Percentiles rank a stretch among this genome's conserved stretches.
These are phyloP conservation scores for Terana coerulea DNA, from an alignment of 768 basidiomycete genomes.

Conservation along the genomic window DNA sequence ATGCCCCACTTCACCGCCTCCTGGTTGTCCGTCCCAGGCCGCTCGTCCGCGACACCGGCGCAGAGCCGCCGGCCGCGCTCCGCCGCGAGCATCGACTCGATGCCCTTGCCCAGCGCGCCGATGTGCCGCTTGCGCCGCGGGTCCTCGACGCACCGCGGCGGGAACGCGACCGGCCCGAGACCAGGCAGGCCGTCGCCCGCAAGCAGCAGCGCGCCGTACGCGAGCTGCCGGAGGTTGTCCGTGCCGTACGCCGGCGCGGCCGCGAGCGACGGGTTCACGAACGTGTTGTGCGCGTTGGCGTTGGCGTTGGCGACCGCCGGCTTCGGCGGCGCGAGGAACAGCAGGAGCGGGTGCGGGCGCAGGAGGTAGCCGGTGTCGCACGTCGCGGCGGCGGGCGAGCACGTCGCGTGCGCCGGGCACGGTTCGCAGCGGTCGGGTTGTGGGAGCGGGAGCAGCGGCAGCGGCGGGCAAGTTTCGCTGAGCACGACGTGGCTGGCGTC, in stretches of 20 bases:
- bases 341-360: slow-evolving; percentile 44
- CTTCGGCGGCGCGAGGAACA: slow-evolving; percentile 40
- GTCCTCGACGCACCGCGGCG: slow-evolving; percentile 75
- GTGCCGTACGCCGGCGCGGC: slow-evolving; percentile 30
- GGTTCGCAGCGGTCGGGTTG: slow-evolving; percentile 64
- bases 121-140: slow-evolving; percentile 71
- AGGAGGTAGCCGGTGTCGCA: slow-evolving; percentile 71
- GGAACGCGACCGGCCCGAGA: slow-evolving; percentile 72
- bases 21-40: slow-evolving; percentile 48
- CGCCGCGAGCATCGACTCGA: slow-evolving; percentile 60
- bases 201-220: slow-evolving; percentile 27
- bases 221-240: slow-evolving; percentile 12
- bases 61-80: slow-evolving; percentile 67
- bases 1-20: slow-evolving; percentile 79
- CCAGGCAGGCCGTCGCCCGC: slow-evolving; percentile 63
- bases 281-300: slow-evolving; percentile 36
- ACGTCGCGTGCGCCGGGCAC: slow-evolving; percentile 54
- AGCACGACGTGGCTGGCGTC: slow-evolving; percentile 24
- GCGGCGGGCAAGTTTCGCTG: slow-evolving; percentile 45
- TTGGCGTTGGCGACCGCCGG: slow-evolving; percentile 29
- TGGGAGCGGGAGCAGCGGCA: slow-evolving; percentile 50
- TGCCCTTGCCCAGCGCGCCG: slow-evolving; percentile 67
- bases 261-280: slow-evolving; percentile 19
- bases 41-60: slow-evolving; percentile 37
- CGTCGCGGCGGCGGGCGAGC: slow-evolving; percentile 55